Percentiles rank a stretch among this genome's conserved stretches.
phyloP scores from a whole-genome alignment of 2,329 filamentous ascomycete genomes.

The Parascedosporium putredinis region DNA sequence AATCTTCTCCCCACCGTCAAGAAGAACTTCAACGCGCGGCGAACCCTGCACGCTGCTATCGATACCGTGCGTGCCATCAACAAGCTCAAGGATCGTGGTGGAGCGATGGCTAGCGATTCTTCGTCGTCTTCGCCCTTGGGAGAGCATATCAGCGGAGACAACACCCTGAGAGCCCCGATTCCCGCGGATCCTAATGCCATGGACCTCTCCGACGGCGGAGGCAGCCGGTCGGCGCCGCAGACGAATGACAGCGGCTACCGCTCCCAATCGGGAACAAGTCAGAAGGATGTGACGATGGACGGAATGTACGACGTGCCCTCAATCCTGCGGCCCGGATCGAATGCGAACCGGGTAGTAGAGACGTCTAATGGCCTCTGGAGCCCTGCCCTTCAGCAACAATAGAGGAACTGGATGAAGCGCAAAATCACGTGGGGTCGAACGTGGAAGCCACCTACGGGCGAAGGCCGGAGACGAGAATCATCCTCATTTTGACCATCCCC shows the following conservation, averaged over 20 bases:
- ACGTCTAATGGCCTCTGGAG: constrained; percentile 54
- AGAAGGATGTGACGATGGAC: constrained; percentile 37
- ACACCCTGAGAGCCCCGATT: constrained; percentile 13
- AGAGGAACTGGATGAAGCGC: neutral
- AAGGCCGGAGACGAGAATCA: neutral
- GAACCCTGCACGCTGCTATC: constrained; percentile 60
- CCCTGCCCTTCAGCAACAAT: constrained; percentile 16
- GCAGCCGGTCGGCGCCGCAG: constrained; percentile 25
- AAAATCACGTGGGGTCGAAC: neutral
- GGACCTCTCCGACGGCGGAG: constrained; percentile 33
- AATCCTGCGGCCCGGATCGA: constrained; percentile 42
- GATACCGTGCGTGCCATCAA: constrained; percentile 63
- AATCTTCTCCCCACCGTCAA: constrained; percentile 59
- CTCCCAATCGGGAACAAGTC: constrained; percentile 24
- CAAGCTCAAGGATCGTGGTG: constrained; percentile 54
- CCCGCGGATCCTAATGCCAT: constrained; percentile 12
- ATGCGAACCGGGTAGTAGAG: constrained; percentile 48
- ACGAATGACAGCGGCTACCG: constrained; percentile 39
- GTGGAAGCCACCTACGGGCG: neutral
- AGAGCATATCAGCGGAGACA: constrained; percentile 44
- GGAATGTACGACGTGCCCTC: constrained; percentile 36
- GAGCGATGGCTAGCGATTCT: neutral
- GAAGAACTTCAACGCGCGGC: constrained; percentile 64
- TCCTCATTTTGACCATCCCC: neutral
- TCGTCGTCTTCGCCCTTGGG: constrained; percentile 44